Base-by-base conservation (phyloP, 148 eudicot genomes). In the Fallopia convolvulus region DNA sequence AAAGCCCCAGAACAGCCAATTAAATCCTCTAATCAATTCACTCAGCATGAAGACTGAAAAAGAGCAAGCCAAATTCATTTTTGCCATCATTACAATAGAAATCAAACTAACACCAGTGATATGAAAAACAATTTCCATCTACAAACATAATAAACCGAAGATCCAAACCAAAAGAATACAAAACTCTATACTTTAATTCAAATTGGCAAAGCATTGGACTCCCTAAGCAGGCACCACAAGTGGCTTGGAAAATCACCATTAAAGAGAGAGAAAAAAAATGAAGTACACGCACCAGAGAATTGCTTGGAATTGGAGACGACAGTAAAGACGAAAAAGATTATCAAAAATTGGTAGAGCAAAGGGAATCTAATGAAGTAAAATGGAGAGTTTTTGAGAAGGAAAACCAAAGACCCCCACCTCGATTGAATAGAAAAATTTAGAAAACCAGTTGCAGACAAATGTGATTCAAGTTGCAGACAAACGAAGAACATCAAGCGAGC, bases 161-260 rank as follows among this genome's bases (percentile, higher is more conserved):
- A 61, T 61, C 70, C 70, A 30, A 26, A 11, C 70, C 65, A 58
- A 58, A 20, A 20, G 30, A 26, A 30, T 11, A 26, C 39, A 30
- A 2, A 26, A 30, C 70, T 61, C 33, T 13, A 17, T 8, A 12
- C 70, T 61, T 61, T 61, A 61, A 61, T 26, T 61, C 70, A 61
- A 61, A 61, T 61, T 61, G 36, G 70, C 70, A 61, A 30, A 30
- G 70, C 70, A 61, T 61, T 61, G 12, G 70, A 61, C 30, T 61
- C 70, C 39, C 17, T 11, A 6, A 61, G 39, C 39, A 61, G 14
- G 33, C 36, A 61, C 70, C 70, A 26, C 13, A 61, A 30, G 6
- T 23, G 6, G 14, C 33, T 32, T 15, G 12, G 21, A 12, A 61
- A 61, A 61, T 21, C 70, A 30, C 14, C 39, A 30, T 17, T 6